phyloP scores from a whole-genome alignment of 2,329 filamentous ascomycete genomes.

The Fusarium sp. region DNA sequence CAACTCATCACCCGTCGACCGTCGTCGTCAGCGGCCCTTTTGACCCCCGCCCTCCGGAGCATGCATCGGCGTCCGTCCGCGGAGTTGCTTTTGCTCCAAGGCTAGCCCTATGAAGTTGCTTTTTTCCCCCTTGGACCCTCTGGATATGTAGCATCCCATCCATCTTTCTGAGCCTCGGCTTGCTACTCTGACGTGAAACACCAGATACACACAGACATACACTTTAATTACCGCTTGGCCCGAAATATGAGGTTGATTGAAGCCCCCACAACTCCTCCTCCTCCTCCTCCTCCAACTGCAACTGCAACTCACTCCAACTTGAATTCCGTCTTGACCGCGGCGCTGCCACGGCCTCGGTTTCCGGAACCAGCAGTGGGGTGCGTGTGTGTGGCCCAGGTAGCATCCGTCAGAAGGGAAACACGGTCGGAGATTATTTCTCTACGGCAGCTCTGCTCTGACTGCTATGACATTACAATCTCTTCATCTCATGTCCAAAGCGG shows the following conservation, averaged over 20 bases:
- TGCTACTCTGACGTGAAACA: slow-evolving; percentile 12
- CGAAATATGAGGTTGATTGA: slow-evolving; percentile 9
- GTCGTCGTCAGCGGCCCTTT: slow-evolving; percentile 1
- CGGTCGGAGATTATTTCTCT: slow-evolving; percentile 38
- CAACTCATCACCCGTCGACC: neutral
- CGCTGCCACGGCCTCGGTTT: slow-evolving; percentile 31
- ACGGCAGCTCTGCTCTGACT: neutral
- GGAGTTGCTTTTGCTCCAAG: slow-evolving; percentile 3
- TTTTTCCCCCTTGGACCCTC: neutral
- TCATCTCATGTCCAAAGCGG: neutral
- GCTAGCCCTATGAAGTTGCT: slow-evolving; percentile 28
- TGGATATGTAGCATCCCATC: neutral
- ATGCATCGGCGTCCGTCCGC: neutral
- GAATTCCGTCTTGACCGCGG: slow-evolving; percentile 13
- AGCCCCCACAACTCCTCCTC: slow-evolving; percentile 9
- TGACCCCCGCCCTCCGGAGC: slow-evolving; percentile 7
- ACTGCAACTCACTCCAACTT: neutral
- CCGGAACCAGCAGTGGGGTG: slow-evolving; percentile 45
- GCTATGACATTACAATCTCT: neutral
- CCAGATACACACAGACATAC: neutral
- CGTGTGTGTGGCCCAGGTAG: slow-evolving; percentile 27
- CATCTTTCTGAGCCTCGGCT: slow-evolving; percentile 13
- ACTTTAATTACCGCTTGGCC: slow-evolving; percentile 11
- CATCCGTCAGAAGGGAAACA: slow-evolving; percentile 25
- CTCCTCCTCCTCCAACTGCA: no score